Percentiles rank a stretch among this genome's conserved stretches.
Conservation (phyloP, 805 yeast genomes). For the Myxozyma sirexii region DNA sequence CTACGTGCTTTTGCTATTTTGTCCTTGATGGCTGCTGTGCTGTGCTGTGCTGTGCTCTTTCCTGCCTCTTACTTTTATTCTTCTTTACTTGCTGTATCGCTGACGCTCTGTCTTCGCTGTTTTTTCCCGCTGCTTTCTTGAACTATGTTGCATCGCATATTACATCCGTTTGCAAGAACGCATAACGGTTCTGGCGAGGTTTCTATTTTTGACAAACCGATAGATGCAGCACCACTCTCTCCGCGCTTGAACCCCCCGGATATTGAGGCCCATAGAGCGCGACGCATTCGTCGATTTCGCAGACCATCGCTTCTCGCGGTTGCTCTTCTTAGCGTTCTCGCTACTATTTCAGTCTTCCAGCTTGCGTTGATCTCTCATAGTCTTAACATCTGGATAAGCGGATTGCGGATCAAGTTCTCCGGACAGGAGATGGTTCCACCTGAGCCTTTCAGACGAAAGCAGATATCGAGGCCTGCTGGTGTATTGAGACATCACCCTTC, state of each 20-base stretch:
- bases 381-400: neutral
- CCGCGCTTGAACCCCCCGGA: neutral
- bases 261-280: neutral
- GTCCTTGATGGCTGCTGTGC: neutral
- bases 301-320: neutral
- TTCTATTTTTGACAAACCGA: neutral
- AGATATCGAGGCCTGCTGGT: neutral
- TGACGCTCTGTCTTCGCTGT: neutral
- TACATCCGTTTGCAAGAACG: neutral
- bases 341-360: neutral
- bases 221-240: neutral
- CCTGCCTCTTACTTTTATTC: neutral
- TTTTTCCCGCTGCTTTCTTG: neutral
- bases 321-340: neutral
- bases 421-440: neutral
- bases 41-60: neutral
- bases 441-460: neutral
- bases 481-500: neutral
- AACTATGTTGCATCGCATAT: neutral
- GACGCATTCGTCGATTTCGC: slow-evolving; percentile 1
- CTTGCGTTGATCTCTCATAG: neutral
- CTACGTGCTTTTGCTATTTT: neutral
- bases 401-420: neutral
- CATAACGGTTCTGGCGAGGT: neutral
- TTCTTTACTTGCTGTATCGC: neutral